Evolutionary conservation across 139 green algal species (phyloP).

Genomic region (Coelastrella sp.): DNA sequence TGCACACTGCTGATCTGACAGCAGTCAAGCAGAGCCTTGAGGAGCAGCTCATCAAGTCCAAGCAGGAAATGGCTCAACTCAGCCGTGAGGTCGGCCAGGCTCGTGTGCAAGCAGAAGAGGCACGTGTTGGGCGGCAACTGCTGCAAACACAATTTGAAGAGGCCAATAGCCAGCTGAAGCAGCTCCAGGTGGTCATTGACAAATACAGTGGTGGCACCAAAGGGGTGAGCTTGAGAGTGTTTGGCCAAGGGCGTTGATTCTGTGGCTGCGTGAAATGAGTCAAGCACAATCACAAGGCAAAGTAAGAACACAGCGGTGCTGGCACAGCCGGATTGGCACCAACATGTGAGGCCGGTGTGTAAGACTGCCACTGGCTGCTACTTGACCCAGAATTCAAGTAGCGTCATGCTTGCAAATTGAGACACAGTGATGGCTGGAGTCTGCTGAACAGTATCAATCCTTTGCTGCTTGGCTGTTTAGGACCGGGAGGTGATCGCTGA

Average conservation of each 20-base stretch:
- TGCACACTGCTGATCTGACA: background rate
- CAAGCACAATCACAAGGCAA: too few species aligned
- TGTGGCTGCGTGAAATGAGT: background rate
- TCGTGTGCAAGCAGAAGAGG: background rate
- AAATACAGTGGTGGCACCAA: background rate
- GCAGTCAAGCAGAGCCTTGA: constrained; percentile 4
- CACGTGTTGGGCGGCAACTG: background rate
- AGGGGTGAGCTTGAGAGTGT: constrained; percentile 6
- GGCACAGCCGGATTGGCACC: too few species aligned
- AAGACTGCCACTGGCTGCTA: too few species aligned
- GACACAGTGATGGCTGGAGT: too few species aligned
- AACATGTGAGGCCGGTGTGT: too few species aligned
- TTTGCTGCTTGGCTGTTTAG: background rate
- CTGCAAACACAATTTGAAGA: constrained; percentile 39
- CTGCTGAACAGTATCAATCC: too few species aligned
- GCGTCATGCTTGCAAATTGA: too few species aligned
- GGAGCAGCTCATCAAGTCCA: constrained; percentile 14
- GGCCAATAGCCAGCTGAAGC: background rate
- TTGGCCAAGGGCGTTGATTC: background rate
- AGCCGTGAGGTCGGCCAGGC: background rate
- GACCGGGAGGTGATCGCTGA: constrained; percentile 37
- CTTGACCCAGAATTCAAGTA: too few species aligned
- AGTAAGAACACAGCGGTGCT: background rate
- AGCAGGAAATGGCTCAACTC: background rate
- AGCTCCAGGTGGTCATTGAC: constrained; percentile 13